A percentile compares a stretch with the other conserved stretches of the same genome.
These are phyloP conservation scores for Pistacia vera DNA, from an alignment of 345 rosid genomes.

Conservation along the genomic window DNA sequence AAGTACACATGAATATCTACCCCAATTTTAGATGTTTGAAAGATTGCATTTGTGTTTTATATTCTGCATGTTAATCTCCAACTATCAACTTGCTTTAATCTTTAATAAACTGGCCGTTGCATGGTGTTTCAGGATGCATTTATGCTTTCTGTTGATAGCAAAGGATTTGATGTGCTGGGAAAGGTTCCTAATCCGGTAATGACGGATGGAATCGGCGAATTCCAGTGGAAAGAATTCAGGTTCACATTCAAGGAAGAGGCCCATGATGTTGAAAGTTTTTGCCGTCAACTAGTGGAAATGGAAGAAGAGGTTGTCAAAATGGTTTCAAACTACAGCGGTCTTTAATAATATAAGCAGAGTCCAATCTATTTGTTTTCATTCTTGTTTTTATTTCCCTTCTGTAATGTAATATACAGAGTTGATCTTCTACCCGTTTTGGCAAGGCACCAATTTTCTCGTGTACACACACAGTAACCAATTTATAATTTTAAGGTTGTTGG, in stretches of 20 bases:
- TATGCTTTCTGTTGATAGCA: slow-evolving; percentile 58
- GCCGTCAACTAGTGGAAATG: slow-evolving; percentile 64
- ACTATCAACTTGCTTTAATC: background rate
- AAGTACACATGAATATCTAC: background rate
- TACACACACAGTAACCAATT: too few species aligned
- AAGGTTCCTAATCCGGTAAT: slow-evolving; percentile 42
- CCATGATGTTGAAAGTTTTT: slow-evolving; percentile 53
- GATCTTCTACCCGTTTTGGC: too few species aligned
- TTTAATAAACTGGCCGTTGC: background rate
- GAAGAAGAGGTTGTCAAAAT: slow-evolving; percentile 66
- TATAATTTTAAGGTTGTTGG: too few species aligned
- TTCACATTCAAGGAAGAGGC: slow-evolving; percentile 62
- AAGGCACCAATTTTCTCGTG: too few species aligned
- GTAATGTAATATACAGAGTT: too few species aligned
- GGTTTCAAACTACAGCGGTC: slow-evolving; percentile 64
- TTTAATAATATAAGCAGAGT: slow-evolving; percentile 20
- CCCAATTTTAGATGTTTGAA: background rate
- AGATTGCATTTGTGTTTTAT: background rate
- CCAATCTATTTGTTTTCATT: too few species aligned
- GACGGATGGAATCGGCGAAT: slow-evolving; percentile 35
- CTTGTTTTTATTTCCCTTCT: too few species aligned
- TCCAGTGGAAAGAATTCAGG: slow-evolving; percentile 70
- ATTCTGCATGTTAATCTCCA: background rate
- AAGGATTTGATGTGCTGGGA: slow-evolving; percentile 65
- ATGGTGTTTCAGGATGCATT: slow-evolving; percentile 57